Base-by-base conservation (phyloP, 164 flowering plant genomes). In the Pachysandra terminalis region DNA sequence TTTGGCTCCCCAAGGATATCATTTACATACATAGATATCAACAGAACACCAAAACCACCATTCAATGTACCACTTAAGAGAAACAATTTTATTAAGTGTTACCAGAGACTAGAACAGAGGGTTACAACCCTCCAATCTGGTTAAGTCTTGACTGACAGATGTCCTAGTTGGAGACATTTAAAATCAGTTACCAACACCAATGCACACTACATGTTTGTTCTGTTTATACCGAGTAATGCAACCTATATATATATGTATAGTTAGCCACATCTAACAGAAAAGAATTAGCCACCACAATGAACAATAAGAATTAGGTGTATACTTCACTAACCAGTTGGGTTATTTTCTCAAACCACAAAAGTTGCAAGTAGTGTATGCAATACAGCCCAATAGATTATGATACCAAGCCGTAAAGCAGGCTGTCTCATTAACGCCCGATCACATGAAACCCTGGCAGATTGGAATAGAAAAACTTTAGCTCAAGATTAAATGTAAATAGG, bases 381-480 rank as follows among this genome's bases (percentile, higher is more conserved):
- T 49, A 89, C 54, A 56, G 87, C 82, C 97, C 97, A 95, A 68
- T 95, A 95, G 32, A 95, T 55, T 37, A 95, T 88, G 65, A 92
- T 82, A 53, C 89, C 85, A 72, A 95, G 88, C 60, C 99, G 90
- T 58, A 90, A 77, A 71, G 85, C 88, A 80, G 99, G 99, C 69
- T 87, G 92, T 23, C 97, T 86, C 99, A 92, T 95, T 13, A 95
- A 79, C 60, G 95, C 78, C 49, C 97, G 87, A 65, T 89, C 99
- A 75, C 97, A 93, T 67, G 99, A 95, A 74, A 95, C 91, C 99
- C 99, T 92, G 75, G 56, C 12, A 55, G 64, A 72, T 59, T 65
- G 61, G 51, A 66, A 55, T 13, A 51, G 23, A 37, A 23, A 61
- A 2, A 22, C 35, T 32, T 64, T 25, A 61, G 49, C 40, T 54